A percentile compares a stretch with the other conserved stretches of the same genome.
phyloP scores from a whole-genome alignment of 2,329 filamentous ascomycete species.

The Geoglossum cookeanum region DNA sequence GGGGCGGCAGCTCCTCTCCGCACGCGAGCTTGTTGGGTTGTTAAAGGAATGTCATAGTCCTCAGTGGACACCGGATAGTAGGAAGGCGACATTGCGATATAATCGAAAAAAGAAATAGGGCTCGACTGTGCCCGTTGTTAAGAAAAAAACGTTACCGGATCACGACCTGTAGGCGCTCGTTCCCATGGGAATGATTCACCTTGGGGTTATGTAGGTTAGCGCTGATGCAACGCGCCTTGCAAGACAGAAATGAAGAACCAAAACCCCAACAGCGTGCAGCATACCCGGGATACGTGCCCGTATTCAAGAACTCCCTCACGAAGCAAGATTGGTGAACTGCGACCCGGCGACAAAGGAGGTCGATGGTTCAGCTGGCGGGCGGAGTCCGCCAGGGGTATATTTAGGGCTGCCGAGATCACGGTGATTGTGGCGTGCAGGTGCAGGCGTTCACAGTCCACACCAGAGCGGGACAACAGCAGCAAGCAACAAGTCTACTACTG shows the following conservation, averaged over 20 bases:
- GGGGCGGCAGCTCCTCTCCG: slow-evolving; percentile 8
- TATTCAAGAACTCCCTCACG: not conserved
- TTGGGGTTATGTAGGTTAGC: not conserved
- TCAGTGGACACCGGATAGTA: slow-evolving; percentile 13
- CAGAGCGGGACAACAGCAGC: too few species aligned
- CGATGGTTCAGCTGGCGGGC: not conserved
- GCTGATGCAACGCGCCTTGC: not conserved
- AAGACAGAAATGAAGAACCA: not conserved
- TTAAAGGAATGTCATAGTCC: slow-evolving; percentile 28
- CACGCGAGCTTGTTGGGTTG: slow-evolving; percentile 14
- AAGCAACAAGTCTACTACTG: too few species aligned
- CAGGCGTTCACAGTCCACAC: too few species aligned
- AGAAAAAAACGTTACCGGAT: not conserved
- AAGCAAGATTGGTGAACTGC: not conserved
- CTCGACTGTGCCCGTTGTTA: slow-evolving; percentile 29
- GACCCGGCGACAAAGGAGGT: not conserved
- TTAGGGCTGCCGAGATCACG: too few species aligned
- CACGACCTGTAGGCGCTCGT: not conserved
- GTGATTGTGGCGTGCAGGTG: too few species aligned
- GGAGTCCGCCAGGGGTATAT: not conserved
- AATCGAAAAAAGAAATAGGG: slow-evolving; percentile 57
- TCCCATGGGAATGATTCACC: not conserved
- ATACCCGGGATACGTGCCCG: not conserved
- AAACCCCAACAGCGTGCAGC: not conserved
- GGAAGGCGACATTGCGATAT: slow-evolving; percentile 21